Conservation (phyloP, 78 protist genomes). For the Acrasis kona region DNA sequence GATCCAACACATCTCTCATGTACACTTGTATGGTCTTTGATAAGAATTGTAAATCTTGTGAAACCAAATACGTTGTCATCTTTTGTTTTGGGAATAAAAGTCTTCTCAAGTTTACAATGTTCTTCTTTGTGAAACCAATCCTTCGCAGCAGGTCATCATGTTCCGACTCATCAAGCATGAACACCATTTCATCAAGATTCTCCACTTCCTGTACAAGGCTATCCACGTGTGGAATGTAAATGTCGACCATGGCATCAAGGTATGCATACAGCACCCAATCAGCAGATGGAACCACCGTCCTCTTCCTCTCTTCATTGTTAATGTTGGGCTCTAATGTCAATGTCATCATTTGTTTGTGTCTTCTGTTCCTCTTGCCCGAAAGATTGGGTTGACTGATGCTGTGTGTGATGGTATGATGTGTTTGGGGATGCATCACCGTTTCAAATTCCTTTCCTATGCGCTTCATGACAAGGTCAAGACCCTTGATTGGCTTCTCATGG, state of each 20-base stretch:
- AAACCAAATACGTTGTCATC: neutral
- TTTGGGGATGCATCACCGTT: neutral
- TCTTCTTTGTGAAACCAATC: conserved; percentile 1
- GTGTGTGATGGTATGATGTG: neutral
- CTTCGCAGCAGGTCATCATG: conserved; percentile 2
- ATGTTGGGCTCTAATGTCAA: neutral
- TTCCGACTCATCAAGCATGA: neutral
- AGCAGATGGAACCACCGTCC: neutral
- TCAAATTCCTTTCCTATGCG: neutral
- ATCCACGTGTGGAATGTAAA: neutral
- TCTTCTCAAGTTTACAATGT: neutral
- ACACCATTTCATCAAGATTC: conserved; percentile 11
- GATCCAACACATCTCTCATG: conserved; percentile 11
- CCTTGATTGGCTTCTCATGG: neutral
- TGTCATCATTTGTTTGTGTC: neutral
- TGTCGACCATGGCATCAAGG: conserved; percentile 16
- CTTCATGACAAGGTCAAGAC: neutral
- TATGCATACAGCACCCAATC: conserved; percentile 17
- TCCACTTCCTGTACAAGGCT: conserved; percentile 5
- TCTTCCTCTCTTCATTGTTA: neutral
- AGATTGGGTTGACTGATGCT: neutral
- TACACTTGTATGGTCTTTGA: neutral
- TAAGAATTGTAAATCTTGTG: neutral
- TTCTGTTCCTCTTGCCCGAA: neutral
- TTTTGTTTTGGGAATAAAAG: conserved; percentile 14